phyloP scores from a whole-genome alignment of 2,329 filamentous ascomycete genomes.

The Ophiostoma novo-ulmi region DNA sequence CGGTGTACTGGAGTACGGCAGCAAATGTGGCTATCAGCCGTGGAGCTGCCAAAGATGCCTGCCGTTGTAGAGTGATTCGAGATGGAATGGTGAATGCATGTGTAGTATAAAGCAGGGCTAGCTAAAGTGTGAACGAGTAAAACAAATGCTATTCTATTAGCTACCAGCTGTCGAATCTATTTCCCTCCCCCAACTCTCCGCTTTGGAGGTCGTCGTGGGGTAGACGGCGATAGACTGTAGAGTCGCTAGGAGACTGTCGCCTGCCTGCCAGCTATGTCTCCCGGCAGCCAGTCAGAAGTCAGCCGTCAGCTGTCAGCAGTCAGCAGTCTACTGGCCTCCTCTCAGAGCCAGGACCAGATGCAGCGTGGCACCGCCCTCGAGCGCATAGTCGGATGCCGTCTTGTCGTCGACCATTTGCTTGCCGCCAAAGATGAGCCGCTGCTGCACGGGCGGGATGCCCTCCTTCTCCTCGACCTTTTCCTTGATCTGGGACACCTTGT shows the following conservation, averaged over 20 bases:
- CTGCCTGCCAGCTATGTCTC: too few relatives aligned
- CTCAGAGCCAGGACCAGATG: slow-evolving; percentile 93
- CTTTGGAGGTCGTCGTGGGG: not conserved
- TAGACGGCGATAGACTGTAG: too few relatives aligned
- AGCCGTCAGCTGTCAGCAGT: not conserved
- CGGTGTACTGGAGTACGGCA: too few relatives aligned
- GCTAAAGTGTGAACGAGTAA: too few relatives aligned
- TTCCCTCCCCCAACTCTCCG: not conserved
- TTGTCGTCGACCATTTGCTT: slow-evolving; percentile 99
- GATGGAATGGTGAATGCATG: too few relatives aligned
- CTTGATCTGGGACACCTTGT: slow-evolving; percentile 96
- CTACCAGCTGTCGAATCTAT: not conserved
- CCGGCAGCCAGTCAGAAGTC: too few relatives aligned
- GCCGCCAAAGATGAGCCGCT: slow-evolving; percentile 90
- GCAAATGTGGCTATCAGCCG: too few relatives aligned
- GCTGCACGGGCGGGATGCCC: slow-evolving; percentile 93
- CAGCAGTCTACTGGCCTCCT: slow-evolving; percentile 47
- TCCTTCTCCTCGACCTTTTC: slow-evolving; percentile 99
- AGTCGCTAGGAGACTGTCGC: too few relatives aligned
- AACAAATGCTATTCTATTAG: too few relatives aligned
- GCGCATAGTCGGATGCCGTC: slow-evolving; percentile 81
- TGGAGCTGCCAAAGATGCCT: too few relatives aligned
- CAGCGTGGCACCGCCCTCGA: slow-evolving; percentile 87
- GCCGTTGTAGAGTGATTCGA: too few relatives aligned
- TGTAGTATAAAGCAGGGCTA: not conserved